Conservation (phyloP, 257 asterid species). For the Dorcoceras hygrometricum region DNA sequence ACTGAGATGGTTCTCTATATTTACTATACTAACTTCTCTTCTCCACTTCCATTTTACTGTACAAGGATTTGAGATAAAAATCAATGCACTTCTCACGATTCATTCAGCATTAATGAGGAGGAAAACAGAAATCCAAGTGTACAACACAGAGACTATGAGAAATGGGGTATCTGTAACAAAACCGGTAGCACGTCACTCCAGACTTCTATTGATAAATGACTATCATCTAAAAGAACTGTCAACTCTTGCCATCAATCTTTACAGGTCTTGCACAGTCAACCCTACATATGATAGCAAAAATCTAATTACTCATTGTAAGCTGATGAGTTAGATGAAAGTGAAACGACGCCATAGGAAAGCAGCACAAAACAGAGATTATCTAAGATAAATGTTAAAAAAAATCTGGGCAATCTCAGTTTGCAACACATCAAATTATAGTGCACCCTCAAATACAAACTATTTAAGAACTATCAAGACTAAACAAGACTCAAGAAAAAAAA, state of each 20-base stretch:
- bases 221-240: not conserved
- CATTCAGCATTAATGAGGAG: too few species aligned
- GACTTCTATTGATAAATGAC: slow-evolving; percentile 4
- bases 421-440: not conserved
- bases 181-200: not conserved
- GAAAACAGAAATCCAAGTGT: not conserved
- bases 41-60: not conserved
- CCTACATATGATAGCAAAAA: slow-evolving; percentile 25
- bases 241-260: slow-evolving; percentile 13
- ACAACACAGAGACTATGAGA: not conserved
- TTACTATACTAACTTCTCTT: too few species aligned
- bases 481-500: not conserved
- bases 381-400: not conserved
- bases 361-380: not conserved
- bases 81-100: not conserved
- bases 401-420: not conserved
- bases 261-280: slow-evolving; percentile 44
- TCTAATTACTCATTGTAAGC: not conserved
- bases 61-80: not conserved
- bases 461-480: not conserved
- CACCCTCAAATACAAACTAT: not conserved
- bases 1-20: not conserved
- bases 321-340: not conserved
- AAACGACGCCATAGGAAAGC: not conserved
- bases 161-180: not conserved